Base-by-base conservation (phyloP, 148 eudicot species). In the Drosera capensis region DNA sequence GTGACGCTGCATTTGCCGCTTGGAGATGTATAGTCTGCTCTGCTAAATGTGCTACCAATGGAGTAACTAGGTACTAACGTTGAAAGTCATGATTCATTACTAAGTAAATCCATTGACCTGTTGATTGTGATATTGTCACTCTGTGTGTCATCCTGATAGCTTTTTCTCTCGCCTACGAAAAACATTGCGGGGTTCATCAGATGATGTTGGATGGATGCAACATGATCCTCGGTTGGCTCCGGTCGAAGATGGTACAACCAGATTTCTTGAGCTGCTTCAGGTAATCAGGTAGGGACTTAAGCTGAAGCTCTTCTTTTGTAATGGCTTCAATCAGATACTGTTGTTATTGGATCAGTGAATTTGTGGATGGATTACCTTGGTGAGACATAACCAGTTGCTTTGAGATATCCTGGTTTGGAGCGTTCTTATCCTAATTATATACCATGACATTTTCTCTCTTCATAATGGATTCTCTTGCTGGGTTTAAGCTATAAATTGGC, bases 191-290 rank as follows among this genome's bases (percentile, higher is more conserved):
- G 96, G 96, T 38, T 87, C 96, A 58, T 74, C 81, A 14, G 75
- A 68, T 54, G 96, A 87, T 64, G 83, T 87, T 63, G 96, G 96
- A 42, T 87, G 96, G 96, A 35, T 87, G 58, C 94, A 79, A 41
- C 50, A 49, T 2, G 62, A 68, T 58, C 81, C 94, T 51, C 78
- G 72, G 43, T 60, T 88, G 82, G 71, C 74, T 55, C 77, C 85
- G 1, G 79, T 78, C 37, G 55, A 46, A 57, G 94, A 88, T 66
- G 94, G 96, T 60, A 77, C 96, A 1, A 46, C 70, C 52, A 83
- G 96, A 66, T 83, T 87, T 48, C 63, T 63, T 49, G 79, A 87
- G 59, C 68, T 88, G 20, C 78, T 83, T 49, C 74, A 77, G 40
- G 49, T 35, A 20, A 67, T 77, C 45, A 83, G 92, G 96, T 87